A percentile compares a stretch with the other conserved stretches of the same genome.
phyloP scores from a whole-genome alignment of 805 yeast genomes.

The Pichia sporocuriosa region DNA sequence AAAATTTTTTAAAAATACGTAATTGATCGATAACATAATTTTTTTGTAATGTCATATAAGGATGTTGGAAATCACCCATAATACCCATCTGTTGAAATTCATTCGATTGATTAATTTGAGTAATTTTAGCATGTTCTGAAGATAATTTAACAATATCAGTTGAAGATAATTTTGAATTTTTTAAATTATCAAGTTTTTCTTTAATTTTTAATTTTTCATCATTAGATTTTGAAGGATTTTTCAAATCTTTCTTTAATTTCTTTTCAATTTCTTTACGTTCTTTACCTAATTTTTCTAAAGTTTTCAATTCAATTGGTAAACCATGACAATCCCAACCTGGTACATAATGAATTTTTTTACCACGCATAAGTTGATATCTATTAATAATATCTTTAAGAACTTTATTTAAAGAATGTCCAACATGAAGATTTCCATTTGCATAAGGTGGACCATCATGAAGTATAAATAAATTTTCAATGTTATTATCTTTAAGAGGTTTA shows the following conservation, averaged over 20 bases:
- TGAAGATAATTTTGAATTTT: constrained; percentile 29
- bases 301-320: constrained; percentile 88
- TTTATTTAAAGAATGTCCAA: constrained; percentile 90
- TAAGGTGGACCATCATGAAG: constrained; percentile 98
- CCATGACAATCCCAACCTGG: constrained; percentile 99
- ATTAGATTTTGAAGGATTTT: constrained; percentile 9
- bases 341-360: constrained; percentile 58
- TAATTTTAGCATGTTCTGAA: constrained; percentile 55
- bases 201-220: constrained; percentile 10
- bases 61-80: constrained; percentile 73
- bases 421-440: constrained; percentile 90
- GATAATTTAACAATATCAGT: constrained; percentile 64
- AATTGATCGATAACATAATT: constrained; percentile 73
- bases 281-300: constrained; percentile 42
- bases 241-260: constrained; percentile 22
- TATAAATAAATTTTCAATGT: constrained; percentile 43
- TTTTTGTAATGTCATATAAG: constrained; percentile 67
- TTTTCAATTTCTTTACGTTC: constrained; percentile 25
- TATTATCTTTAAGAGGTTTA: constrained; percentile 18
- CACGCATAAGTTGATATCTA: constrained; percentile 55
- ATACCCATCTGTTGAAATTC: constrained; percentile 69
- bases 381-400: constrained; percentile 79
- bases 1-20: constrained; percentile 56
- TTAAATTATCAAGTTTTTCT: constrained; percentile 12
- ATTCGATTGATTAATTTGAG: constrained; percentile 55